A percentile compares a stretch with the other conserved stretches of the same genome.
Evolutionary conservation across 495 filamentous ascomycete species (phyloP).

Genomic region (Talaromyces adpressus): DNA sequence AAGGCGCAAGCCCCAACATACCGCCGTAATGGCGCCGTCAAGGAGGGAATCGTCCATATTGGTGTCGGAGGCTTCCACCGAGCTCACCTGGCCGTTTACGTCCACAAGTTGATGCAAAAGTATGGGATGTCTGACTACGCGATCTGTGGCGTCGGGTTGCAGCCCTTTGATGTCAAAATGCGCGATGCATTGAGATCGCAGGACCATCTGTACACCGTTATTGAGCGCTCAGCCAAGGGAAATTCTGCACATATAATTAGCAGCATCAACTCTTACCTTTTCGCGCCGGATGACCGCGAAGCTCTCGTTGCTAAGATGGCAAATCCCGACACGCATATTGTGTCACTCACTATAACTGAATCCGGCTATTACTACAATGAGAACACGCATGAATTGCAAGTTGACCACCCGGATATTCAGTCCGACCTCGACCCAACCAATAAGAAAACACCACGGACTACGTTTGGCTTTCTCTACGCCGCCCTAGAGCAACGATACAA

Average conservation of each 20-base stretch:
- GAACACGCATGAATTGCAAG: slow-evolving; percentile 41
- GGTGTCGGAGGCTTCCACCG: slow-evolving; percentile 45
- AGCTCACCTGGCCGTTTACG: slow-evolving; percentile 41
- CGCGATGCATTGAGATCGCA: slow-evolving; percentile 36
- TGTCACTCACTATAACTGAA: slow-evolving; percentile 45
- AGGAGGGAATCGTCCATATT: slow-evolving; percentile 44
- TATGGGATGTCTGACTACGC: slow-evolving; percentile 35
- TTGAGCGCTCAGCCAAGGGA: slow-evolving; percentile 40
- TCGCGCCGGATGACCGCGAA: slow-evolving; percentile 38
- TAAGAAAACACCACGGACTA: slow-evolving; percentile 32
- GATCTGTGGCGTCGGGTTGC: slow-evolving; percentile 40
- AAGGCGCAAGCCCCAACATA: slow-evolving; percentile 28
- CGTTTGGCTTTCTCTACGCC: slow-evolving; percentile 43
- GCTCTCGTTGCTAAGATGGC: slow-evolving; percentile 44
- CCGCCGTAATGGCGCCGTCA: slow-evolving; percentile 30
- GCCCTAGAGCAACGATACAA: slow-evolving; percentile 32
- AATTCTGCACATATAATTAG: slow-evolving; percentile 38
- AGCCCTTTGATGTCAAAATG: slow-evolving; percentile 39
- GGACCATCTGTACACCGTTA: slow-evolving; percentile 41
- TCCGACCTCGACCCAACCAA: slow-evolving; percentile 35
- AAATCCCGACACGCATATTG: slow-evolving; percentile 42
- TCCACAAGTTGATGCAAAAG: slow-evolving; percentile 40
- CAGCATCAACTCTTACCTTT: slow-evolving; percentile 43
- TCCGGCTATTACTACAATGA: slow-evolving; percentile 48
- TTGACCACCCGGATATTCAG: slow-evolving; percentile 39